Evolutionary conservation across 805 yeast genomes (phyloP).

Genomic region (Phaffomyces opuntiae): DNA sequence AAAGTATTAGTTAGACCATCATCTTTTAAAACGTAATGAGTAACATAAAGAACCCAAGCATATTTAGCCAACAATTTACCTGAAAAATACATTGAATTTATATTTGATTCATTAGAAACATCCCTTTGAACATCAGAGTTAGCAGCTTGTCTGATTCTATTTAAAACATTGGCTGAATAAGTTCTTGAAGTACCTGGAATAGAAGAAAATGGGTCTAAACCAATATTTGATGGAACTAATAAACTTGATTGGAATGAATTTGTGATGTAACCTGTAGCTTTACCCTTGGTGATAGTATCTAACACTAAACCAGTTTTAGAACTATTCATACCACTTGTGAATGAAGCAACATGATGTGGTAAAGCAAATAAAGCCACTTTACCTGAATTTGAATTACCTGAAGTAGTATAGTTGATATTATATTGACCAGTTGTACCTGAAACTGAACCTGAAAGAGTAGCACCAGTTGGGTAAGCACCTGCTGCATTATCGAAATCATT

Average conservation of each 20-base stretch:
- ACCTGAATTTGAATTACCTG: constrained; percentile 41
- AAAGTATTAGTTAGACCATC: constrained; percentile 40
- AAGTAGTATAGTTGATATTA: constrained; percentile 33
- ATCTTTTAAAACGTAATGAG: constrained; percentile 59
- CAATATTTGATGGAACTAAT: constrained; percentile 34
- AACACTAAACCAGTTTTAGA: constrained; percentile 30
- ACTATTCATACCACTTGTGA: constrained; percentile 25
- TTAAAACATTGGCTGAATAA: constrained; percentile 26
- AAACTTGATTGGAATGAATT: constrained; percentile 35
- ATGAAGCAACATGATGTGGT: constrained; percentile 55
- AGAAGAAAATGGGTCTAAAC: constrained; percentile 38
- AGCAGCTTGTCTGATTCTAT: constrained; percentile 29
- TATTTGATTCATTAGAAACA: constrained; percentile 41
- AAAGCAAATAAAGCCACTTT: constrained; percentile 49
- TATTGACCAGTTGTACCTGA: constrained; percentile 33
- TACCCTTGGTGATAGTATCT: constrained; percentile 45
- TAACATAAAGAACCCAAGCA: constrained; percentile 76
- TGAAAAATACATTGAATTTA: constrained; percentile 83
- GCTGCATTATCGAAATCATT: constrained; percentile 50
- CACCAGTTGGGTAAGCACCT: constrained; percentile 51
- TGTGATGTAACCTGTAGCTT: constrained; percentile 39
- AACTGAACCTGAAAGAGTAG: constrained; percentile 35
- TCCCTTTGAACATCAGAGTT: constrained; percentile 28
- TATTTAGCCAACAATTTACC: constrained; percentile 88
- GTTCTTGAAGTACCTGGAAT: constrained; percentile 22